Conservation (phyloP, 306 rosid species). For the Delonix regia region DNA sequence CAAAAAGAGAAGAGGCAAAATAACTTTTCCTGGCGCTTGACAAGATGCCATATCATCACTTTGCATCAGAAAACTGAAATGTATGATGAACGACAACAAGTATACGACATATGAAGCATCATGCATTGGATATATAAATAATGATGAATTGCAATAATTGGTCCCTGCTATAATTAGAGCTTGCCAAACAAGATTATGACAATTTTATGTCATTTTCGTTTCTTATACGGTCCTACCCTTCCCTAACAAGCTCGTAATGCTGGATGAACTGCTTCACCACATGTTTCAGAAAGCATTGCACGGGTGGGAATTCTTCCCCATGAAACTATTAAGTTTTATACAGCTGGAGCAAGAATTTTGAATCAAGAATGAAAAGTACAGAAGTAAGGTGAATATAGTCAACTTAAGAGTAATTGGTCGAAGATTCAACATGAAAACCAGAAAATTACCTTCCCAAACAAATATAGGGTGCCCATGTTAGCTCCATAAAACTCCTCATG, state of each 20-base stretch:
- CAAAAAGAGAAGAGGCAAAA: background rate
- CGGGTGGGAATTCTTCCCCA: background rate
- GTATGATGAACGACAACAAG: background rate
- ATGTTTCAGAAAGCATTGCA: background rate
- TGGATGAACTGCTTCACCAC: background rate
- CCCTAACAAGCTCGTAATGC: background rate
- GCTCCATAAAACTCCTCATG: conserved; percentile 82
- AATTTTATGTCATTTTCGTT: background rate
- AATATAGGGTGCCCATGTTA: conserved; percentile 77
- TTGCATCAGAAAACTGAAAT: background rate
- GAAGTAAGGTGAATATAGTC: background rate
- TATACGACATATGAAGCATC: background rate
- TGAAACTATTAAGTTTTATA: background rate
- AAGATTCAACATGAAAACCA: background rate
- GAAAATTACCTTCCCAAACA: conserved; percentile 88
- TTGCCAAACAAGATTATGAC: background rate
- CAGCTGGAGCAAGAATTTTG: background rate
- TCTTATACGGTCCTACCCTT: background rate
- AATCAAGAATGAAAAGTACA: background rate
- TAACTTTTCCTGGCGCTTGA: background rate
- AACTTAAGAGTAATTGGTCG: background rate
- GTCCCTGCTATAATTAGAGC: background rate
- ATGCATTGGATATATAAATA: background rate
- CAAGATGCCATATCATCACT: background rate
- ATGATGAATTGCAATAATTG: background rate